These are phyloP conservation scores for Ophiocordyceps camponoti-rufipedis DNA, from an alignment of 2,329 filamentous ascomycete genomes.

Conservation along the genomic window DNA sequence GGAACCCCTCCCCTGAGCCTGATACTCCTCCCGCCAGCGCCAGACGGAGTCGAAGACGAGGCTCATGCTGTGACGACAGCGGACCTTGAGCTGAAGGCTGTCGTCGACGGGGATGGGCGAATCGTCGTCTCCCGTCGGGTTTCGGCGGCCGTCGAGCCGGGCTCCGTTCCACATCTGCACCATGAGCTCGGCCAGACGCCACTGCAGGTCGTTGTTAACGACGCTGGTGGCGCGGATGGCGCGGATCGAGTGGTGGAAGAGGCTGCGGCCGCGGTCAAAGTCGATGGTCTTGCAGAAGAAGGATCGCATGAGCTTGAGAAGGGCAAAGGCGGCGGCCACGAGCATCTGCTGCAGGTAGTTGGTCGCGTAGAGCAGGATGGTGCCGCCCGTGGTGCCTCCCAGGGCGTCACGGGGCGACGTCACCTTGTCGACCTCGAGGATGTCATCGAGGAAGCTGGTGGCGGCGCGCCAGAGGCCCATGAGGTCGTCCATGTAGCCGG, in stretches of 20 bases:
- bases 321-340: conserved; percentile 59
- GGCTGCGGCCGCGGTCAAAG: conserved; percentile 43
- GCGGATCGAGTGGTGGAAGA: conserved; percentile 54
- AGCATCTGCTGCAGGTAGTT: conserved; percentile 77
- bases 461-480: conserved; percentile 60
- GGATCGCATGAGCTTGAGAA: conserved; percentile 63
- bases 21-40: conserved; percentile 69
- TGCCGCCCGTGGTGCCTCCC: conserved; percentile 26
- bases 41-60: conserved; percentile 72
- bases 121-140: conserved; percentile 24
- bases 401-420: conserved; percentile 25
- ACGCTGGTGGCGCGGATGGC: conserved; percentile 58
- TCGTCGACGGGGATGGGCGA: conserved; percentile 41
- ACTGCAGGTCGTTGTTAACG: conserved; percentile 60
- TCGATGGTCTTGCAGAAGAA: conserved; percentile 60
- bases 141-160: conserved; percentile 26
- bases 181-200: conserved; percentile 67
- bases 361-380: conserved; percentile 45
- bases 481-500: conserved; percentile 55
- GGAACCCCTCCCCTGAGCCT: conserved; percentile 48
- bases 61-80: conserved; percentile 71
- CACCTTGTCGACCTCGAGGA: conserved; percentile 34
- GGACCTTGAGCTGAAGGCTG: conserved; percentile 61
- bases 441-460: conserved; percentile 48
- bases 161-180: conserved; percentile 70